Evolutionary conservation across 768 basidiomycete genomes (phyloP).

Genomic region (Termitomyces sp.): DNA sequence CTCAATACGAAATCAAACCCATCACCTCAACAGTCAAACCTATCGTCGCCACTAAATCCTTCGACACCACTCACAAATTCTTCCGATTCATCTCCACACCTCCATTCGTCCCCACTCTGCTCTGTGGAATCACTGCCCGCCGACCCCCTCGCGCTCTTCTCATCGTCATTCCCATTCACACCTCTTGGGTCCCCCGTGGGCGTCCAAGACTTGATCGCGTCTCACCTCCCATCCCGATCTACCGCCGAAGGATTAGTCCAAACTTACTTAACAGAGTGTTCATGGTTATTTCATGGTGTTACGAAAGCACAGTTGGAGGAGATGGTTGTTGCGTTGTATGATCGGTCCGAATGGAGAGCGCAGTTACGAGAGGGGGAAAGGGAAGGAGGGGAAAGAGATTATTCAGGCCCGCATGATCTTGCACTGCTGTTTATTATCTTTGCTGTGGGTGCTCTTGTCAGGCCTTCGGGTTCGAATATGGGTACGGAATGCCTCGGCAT

Average conservation of each 20-base stretch:
- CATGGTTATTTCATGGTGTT: slow-evolving; percentile 48
- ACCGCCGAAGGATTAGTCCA: slow-evolving; percentile 40
- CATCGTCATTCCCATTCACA: slow-evolving; percentile 59
- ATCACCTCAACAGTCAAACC: neutral
- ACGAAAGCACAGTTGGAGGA: slow-evolving; percentile 39
- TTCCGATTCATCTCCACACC: slow-evolving; percentile 16
- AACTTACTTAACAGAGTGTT: slow-evolving; percentile 40
- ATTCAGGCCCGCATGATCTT: slow-evolving; percentile 41
- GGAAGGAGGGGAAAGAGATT: slow-evolving; percentile 17
- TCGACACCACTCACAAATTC: slow-evolving; percentile 20
- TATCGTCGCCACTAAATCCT: slow-evolving; percentile 9
- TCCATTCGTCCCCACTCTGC: slow-evolving; percentile 8
- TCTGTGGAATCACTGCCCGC: slow-evolving; percentile 14
- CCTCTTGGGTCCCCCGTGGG: slow-evolving; percentile 44
- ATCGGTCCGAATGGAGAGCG: neutral
- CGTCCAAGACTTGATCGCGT: slow-evolving; percentile 44
- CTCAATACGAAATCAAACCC: neutral
- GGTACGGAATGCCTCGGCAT: neutral
- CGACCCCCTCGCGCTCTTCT: slow-evolving; percentile 40
- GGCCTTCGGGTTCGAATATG: slow-evolving; percentile 7
- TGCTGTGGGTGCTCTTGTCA: slow-evolving; percentile 47
- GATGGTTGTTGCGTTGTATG: slow-evolving; percentile 36
- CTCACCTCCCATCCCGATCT: slow-evolving; percentile 48
- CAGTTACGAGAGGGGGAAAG: neutral
- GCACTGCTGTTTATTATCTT: slow-evolving; percentile 44